Base-by-base conservation (phyloP, 768 basidiomycete species). In the Boletus edulis region DNA sequence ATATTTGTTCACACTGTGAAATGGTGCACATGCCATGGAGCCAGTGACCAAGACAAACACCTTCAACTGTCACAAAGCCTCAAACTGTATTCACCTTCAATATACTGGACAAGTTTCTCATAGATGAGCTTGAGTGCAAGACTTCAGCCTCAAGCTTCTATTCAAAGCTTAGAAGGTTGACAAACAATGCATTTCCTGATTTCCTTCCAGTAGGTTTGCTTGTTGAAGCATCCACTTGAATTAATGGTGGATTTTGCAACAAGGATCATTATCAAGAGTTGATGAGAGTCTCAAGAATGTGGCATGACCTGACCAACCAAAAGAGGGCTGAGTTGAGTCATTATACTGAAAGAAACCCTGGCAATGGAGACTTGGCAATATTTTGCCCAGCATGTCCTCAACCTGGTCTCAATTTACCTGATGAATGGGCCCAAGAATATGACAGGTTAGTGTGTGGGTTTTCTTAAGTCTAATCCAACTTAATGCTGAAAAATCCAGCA, bases 51-150 rank as follows among this genome's bases (percentile, higher is more conserved):
- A 29, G 51, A 51, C 34, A 43, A 15, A n/a, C 46, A 53, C 31
- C 65, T 3, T 54, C 65, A 2, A 59, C 46, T 17, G 45, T 56
- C 3, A 22, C 22, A 0, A 46, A 34, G 17, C 63, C 65, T n/a
- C 39, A 56, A 32, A 59, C 57, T 0, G 63, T 55, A 2, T 68
- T 69, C 24, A 66, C 60, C 3, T 67, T 67, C 42, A 20, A 43
- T 4, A 62, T 63, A 2, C 57, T 69, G 10, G 50, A 70, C 41
- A 11, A 59, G 5, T 66, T 67, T 42, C 34, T 57, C 5, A 44
- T 69, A 6, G 57, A 67, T 17, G 9, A 37, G 0, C 13, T 68
- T 22, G 59, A 66, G 34, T 66, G 66, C 45, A 52, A 52, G n/a
- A 47, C 45, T 1, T 31, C 29, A 6, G 45, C 52, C 1, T 31